These are phyloP conservation scores for Globisporangium cystogenes DNA, from an alignment of 352 stramenopile genomes.

Conservation along the genomic window DNA sequence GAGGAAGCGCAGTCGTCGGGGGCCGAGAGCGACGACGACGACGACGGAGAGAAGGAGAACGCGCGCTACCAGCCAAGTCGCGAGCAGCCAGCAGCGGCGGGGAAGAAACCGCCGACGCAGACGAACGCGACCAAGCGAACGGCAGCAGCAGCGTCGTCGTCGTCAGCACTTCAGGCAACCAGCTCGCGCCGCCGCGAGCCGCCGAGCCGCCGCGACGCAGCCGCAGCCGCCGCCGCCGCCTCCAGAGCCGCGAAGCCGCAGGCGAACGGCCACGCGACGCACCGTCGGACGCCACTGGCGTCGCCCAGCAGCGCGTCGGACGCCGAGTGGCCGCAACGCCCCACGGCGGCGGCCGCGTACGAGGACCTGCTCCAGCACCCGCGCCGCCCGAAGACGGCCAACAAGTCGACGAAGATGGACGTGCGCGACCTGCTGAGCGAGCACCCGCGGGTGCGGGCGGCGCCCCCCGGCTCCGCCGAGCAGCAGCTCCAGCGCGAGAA, in stretches of 20 bases:
- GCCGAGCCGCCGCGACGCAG: too few relatives aligned
- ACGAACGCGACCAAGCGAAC: background rate
- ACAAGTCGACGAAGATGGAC: slow-evolving; percentile 9
- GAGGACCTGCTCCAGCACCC: background rate
- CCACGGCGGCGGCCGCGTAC: background rate
- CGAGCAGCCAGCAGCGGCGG: background rate
- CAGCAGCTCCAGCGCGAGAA: slow-evolving; percentile 71
- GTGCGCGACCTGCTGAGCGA: slow-evolving; percentile 14
- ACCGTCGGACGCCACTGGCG: slow-evolving; percentile 1
- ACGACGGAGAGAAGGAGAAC: slow-evolving; percentile 13
- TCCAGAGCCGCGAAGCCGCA: background rate
- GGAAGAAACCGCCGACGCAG: background rate
- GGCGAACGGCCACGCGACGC: background rate
- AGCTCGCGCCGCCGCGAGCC: background rate
- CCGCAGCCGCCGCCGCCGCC: background rate
- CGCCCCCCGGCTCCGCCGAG: too few relatives aligned
- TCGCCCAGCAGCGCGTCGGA: slow-evolving; percentile 10
- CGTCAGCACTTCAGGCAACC: background rate
- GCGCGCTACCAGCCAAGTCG: background rate
- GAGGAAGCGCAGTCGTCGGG: background rate
- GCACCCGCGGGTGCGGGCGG: background rate
- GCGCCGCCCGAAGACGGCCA: too few relatives aligned
- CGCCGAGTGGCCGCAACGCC: slow-evolving; percentile 5
- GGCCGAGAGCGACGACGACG: slow-evolving; percentile 2
- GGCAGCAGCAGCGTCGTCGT: background rate